Conservation (phyloP, 2,329 filamentous ascomycete species). For the Pseudogymnoascus sp. region DNA sequence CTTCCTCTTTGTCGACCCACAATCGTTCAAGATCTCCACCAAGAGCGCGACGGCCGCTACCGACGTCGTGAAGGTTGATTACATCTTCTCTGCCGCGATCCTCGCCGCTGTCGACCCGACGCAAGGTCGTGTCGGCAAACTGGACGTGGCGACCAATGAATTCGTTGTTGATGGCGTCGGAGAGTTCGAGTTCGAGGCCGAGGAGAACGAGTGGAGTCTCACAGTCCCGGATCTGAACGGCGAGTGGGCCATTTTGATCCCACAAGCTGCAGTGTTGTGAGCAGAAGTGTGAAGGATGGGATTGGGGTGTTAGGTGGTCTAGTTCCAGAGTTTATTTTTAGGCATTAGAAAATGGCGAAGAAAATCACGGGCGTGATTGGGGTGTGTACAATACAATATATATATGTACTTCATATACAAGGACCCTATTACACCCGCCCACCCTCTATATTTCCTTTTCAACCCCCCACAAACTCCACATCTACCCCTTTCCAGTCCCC, state of each 20-base stretch:
- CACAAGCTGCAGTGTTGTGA: background rate
- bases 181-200: slow-evolving; percentile 36
- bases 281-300: background rate
- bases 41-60: slow-evolving; percentile 15
- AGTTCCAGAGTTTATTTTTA: slow-evolving; percentile 1
- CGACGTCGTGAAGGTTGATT: background rate
- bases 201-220: slow-evolving; percentile 32
- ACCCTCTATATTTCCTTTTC: background rate
- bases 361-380: background rate
- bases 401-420: background rate
- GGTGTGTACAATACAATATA: slow-evolving; percentile 3
- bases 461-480: background rate
- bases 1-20: background rate
- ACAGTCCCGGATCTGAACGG: slow-evolving; percentile 19
- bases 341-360: background rate
- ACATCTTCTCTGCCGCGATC: slow-evolving; percentile 20
- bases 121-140: slow-evolving; percentile 30
- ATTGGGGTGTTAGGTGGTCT: background rate
- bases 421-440: background rate
- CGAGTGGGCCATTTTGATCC: slow-evolving; percentile 16
- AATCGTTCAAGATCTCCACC: slow-evolving; percentile 22
- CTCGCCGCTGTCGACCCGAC: slow-evolving; percentile 29
- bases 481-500: background rate
- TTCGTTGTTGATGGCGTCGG: slow-evolving; percentile 33
- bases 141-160: slow-evolving; percentile 30